Base-by-base conservation (phyloP, 2,329 filamentous ascomycete genomes). In the Berkeleyomyces rouxiae region DNA sequence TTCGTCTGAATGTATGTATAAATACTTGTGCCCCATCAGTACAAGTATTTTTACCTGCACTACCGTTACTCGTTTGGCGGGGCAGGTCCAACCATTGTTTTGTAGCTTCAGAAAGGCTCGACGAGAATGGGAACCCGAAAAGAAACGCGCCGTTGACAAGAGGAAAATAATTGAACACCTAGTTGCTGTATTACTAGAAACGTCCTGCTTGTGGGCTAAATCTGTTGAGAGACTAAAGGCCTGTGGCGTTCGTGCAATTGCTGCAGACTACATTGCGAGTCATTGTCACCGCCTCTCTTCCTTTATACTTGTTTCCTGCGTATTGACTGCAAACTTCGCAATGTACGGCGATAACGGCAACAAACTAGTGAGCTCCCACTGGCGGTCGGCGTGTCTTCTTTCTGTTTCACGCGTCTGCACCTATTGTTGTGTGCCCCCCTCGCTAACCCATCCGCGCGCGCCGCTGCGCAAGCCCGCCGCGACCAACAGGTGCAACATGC, bases 401-500 rank as follows among this genome's bases (percentile, higher is more conserved):
- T 59, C 13, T 5, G 36, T 33, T 9, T 2, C 33, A 44, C 13
- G 11, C 33, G 36, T 33, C 7, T 23, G 36, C 42, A 37, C n/a
- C 10, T 13, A 36, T 7, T 16, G 10, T 58, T 57, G 31, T 31
- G 36, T 23, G 40, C 31, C 1, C n/a, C 40, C 11, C 23, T 13
- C n/a, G 44, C 39, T 53, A 57, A 55, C 57, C 10, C 6, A 9
- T 13, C 37, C 16, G 11, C 23, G 47, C 49, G 39, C 62, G 39
- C 65, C 60, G 58, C 55, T 37, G 57, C 57, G 31, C 67, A 96
- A 89, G 91, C 95, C 68, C 51, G 33, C 39, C 33, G 13, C 33
- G 11, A 55, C n/a, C 23, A 37, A 55, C 33, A 55, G 51, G 51
- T 37, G n/a, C 87, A 92, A 78, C 88, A 97, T 78, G 93, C 93